A percentile compares a stretch with the other conserved stretches of the same genome.
Conservation (phyloP, 305 asterid species). For the Lippia alba region DNA sequence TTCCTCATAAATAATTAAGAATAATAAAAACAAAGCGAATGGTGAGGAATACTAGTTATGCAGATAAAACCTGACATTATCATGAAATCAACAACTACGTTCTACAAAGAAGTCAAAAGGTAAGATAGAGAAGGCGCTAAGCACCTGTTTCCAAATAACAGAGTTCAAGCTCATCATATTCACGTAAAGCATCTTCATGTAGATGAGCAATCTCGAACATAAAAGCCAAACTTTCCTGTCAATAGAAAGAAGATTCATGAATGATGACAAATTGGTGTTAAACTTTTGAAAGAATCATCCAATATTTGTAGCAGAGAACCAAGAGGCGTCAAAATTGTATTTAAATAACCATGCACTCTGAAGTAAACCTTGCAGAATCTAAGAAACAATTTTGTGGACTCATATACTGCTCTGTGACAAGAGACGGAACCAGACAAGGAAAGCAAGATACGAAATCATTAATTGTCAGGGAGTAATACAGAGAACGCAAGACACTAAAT, state of each 20-base stretch:
- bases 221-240: constrained; percentile 97
- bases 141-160: constrained; percentile 98
- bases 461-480: background rate
- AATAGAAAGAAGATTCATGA: constrained; percentile 37
- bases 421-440: constrained; percentile 11
- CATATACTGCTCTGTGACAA: constrained; percentile 7
- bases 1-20: constrained; percentile 2
- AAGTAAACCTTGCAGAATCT: constrained; percentile 18
- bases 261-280: constrained; percentile 6
- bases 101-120: constrained; percentile 32
- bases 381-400: constrained; percentile 25
- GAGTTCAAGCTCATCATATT: constrained; percentile 98
- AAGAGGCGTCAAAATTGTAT: constrained; percentile 22
- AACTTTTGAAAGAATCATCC: constrained; percentile 17
- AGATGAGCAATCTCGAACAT: constrained; percentile 98
- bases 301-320: constrained; percentile 28
- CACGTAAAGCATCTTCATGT: constrained; percentile 98
- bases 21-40: background rate
- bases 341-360: constrained; percentile 15
- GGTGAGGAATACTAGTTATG: constrained; percentile 13
- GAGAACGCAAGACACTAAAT: constrained; percentile 20
- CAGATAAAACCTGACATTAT: constrained; percentile 21
- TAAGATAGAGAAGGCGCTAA: constrained; percentile 30
- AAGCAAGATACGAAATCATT: constrained; percentile 17
- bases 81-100: constrained; percentile 19